Base-by-base conservation (phyloP, 257 asterid species). In the Scutellaria barbata region DNA sequence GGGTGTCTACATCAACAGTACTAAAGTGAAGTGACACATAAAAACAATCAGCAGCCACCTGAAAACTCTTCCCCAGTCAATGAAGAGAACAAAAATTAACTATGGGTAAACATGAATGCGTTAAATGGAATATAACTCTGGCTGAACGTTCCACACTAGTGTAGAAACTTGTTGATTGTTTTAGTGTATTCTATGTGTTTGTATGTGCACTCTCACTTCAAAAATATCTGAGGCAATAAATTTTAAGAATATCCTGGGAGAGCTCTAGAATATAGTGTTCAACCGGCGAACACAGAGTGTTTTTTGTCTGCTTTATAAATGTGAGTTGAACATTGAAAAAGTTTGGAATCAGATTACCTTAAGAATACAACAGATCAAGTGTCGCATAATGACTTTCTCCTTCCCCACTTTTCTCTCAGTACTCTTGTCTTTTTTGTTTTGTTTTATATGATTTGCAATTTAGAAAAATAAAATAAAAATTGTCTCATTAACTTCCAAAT, bases 1-100 rank as follows among this genome's bases (percentile, higher is more conserved):
- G 20, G 20, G 20, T 7, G 22, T 66, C 71, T 47, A n/a, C 46
- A 33, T 8, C 35, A 3, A 46, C 14, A 8, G 22, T 10, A 17
- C 6, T 13, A 37, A 25, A 71, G 17, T n/a, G 17, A 7, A 50
- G 33, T 8, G 30, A 46, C 17, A 60, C 46, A 41, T 7, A 10
- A 17, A 10, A 71, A n/a, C 25, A 59, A 61, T 8, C 69, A 66
- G 18, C 58, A 68, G 37, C 72, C 62, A 47, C 62, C 13, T 22
- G 50, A 2, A 51, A 43, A 73, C 64, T 61, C 64, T 51, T 22
- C 33, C n/a, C 18, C 14, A 56, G 59, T 72, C 12, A 43, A 60
- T 47, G 46, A 68, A 22, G 63, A 37, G 20, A 50, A 48, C 25
- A 42, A 33, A 68, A 8, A 66, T 43, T 30, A 18, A 6, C 25